phyloP scores from a whole-genome alignment of 305 asterid genomes.

The Solanum hybrid region DNA sequence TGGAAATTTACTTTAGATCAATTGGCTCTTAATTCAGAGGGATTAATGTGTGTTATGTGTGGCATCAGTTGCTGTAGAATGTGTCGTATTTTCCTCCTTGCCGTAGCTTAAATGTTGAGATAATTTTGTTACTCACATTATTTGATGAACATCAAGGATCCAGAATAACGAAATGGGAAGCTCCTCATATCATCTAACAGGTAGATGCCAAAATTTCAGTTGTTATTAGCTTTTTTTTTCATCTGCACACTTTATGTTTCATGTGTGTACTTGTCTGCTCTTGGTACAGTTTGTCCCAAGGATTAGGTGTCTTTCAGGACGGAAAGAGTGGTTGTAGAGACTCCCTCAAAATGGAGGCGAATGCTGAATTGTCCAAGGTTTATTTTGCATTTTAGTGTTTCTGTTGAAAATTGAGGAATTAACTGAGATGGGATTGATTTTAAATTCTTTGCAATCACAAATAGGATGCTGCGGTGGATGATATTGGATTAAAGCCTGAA shows the following conservation, averaged over 20 bases:
- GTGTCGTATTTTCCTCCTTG: too few relatives aligned
- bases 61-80: too few relatives aligned
- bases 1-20: too few relatives aligned
- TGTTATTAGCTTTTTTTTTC: not conserved
- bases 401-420: conserved; percentile 4
- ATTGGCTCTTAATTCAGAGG: too few relatives aligned
- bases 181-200: conserved; percentile 82
- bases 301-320: conserved; percentile 75
- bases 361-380: conserved; percentile 72
- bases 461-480: conserved; percentile 35
- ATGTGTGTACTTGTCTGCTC: not conserved
- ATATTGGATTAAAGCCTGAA: conserved; percentile 21
- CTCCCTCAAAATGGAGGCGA: conserved; percentile 64
- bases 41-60: too few relatives aligned
- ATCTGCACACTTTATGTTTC: not conserved
- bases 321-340: conserved; percentile 56
- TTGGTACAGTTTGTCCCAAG: conserved; percentile 76
- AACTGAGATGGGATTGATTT: not conserved
- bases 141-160: conserved; percentile 61
- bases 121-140: conserved; percentile 17
- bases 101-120: too few relatives aligned
- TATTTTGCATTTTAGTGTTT: conserved; percentile 10
- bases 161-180: conserved; percentile 90
- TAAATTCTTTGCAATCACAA: not conserved
- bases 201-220: conserved; percentile 22